Base-by-base conservation (phyloP, 345 rosid species). In the Trapa incisa region DNA sequence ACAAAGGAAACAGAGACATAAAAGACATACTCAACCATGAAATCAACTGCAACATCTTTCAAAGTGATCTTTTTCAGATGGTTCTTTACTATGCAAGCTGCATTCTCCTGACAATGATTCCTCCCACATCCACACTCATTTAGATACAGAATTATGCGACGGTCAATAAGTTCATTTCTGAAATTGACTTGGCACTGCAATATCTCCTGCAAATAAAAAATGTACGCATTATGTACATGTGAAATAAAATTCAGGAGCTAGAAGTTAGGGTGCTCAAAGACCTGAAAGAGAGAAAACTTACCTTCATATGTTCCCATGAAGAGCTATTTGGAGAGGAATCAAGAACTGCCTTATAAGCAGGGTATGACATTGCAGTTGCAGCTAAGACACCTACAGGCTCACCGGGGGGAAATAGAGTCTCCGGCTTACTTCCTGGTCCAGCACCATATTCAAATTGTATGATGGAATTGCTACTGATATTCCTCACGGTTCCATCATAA, bases 221-320 rank as follows among this genome's bases (percentile, higher is more conserved):
- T 12, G 65, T 53, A 1, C 4, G 17, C 54, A 50, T 43, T 12
- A 37, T 32, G 39, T 17, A 64, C n/a, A 35, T 70, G 62, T 36
- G 35, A 22, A 41, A 15, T 11, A 12, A 43, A 67, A 38, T 60
- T 73, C 54, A 36, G 17, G 61, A 66, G 10, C 29, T 70, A 32
- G 47, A 9, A 67, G 33, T 67, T 38, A 5, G 3, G 17, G 42
- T 37, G 60, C 37, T 68, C 13, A 15, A 62, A 47, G 47, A 37
- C 37, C 45, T 12, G 13, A 67, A 67, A 37, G 42, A 48, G 68
- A 67, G 38, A 64, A 47, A 60, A 43, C 47, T 36, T 78, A 94
- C 99, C 97, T 94, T 94, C 99, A 94, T 94, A 77, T 79, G 72
- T 68, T 94, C 99, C 99, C 99, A 94, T 11, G 96, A 94, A 22